Evolutionary conservation across 352 stramenopile genomes (phyloP), one percentile per base, ranked within the genome.

Genomic region (Globisporangium rhizosaccharum): DNA sequence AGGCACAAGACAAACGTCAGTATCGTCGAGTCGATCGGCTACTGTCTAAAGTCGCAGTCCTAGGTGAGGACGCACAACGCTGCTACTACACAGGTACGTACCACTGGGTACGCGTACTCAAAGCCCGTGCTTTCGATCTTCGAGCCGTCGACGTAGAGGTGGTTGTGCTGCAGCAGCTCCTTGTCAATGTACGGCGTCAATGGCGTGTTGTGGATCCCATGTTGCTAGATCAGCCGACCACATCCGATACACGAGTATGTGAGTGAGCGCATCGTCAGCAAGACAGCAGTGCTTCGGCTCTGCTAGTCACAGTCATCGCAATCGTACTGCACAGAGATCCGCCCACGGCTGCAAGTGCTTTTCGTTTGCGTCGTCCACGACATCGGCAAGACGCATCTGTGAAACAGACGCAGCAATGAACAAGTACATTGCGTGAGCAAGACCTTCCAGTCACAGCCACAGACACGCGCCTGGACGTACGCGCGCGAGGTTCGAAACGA

Each of bases 291-390:
- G n/a, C 18, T 15, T 46, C 41, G 17, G 41, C 41, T 46, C 41
- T 46, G 41, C 41, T 20, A 3, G 41, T 46, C 41, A 7, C 12
- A 33, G 50, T 50, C 2, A 26, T 14, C n/a, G 20, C 26, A 56
- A 33, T 51, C 71, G 54, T 70, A 87, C 85, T 62, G 73, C 56
- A 55, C 85, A 95, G 25, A 95, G 71, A 63, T 95, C 83, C 17
- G 83, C 87, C 85, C 85, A 95, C 1, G 85, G 85, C 62, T 88
- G 78, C 82, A 95, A 90, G 66, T 95, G 85, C 73, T 95, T 95
- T 53, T 95, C 85, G 56, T 95, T 95, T n/a, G 84, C 84, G 61
- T 93, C 82, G 62, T 95, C 74, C n/a, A 92, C 85, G 49, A 93
- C 82, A 51, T 92, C 82, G 41, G 76, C 70, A 8, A 95, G 72